Evolutionary conservation across 805 yeast species (phyloP).

Genomic region (Yamadazyma takamatsuzukensis): DNA sequence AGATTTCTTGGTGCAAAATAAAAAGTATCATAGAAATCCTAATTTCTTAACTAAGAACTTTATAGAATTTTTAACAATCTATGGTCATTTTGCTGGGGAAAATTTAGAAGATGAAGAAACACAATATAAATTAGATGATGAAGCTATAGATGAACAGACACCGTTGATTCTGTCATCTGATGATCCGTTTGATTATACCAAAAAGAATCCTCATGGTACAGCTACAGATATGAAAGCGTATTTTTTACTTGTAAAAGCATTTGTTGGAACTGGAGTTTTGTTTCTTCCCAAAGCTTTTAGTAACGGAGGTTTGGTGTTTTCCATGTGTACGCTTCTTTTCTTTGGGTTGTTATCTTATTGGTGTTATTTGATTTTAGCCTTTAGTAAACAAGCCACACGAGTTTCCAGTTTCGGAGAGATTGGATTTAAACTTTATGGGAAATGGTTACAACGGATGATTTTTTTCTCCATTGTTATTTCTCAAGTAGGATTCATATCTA

Average conservation of each 20-base stretch:
- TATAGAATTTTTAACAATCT: slow-evolving; percentile 70
- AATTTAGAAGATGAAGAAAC: slow-evolving; percentile 59
- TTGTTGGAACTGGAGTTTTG: slow-evolving; percentile 73
- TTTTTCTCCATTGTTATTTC: slow-evolving; percentile 62
- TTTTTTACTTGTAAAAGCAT: slow-evolving; percentile 66
- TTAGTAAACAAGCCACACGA: slow-evolving; percentile 53
- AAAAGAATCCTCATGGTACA: slow-evolving; percentile 47
- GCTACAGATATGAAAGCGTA: slow-evolving; percentile 74
- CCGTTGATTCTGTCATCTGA: too few relatives aligned
- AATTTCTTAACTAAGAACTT: slow-evolving; percentile 66
- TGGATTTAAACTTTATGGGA: slow-evolving; percentile 61
- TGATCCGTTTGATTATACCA: slow-evolving; percentile 13
- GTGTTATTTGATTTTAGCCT: slow-evolving; percentile 68
- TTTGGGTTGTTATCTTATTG: slow-evolving; percentile 73
- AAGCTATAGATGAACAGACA: slow-evolving; percentile 34
- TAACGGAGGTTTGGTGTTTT: slow-evolving; percentile 69
- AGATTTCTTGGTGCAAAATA: slow-evolving; percentile 50
- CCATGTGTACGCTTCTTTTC: slow-evolving; percentile 46
- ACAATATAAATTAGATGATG: slow-evolving; percentile 4
- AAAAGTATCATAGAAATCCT: slow-evolving; percentile 19
- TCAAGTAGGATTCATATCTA: slow-evolving; percentile 78
- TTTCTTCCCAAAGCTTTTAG: slow-evolving; percentile 67
- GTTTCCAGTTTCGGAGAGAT: slow-evolving; percentile 81
- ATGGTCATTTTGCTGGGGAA: slow-evolving; percentile 88
- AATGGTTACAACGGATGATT: slow-evolving; percentile 60